These are phyloP conservation scores for Candida tammaniensis DNA, from an alignment of 805 yeast genomes.

Conservation along the genomic window DNA sequence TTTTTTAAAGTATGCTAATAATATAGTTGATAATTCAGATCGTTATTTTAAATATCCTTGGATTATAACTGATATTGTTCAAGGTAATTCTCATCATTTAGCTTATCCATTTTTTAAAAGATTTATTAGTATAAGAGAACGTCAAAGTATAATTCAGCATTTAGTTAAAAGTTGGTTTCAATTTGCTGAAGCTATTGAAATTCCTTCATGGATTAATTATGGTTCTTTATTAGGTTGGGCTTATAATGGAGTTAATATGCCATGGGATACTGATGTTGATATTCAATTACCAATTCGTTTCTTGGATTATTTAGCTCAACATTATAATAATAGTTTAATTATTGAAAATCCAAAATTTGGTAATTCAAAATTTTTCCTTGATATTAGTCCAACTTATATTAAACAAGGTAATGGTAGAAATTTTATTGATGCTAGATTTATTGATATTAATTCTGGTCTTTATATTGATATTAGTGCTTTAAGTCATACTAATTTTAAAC, in stretches of 20 bases:
- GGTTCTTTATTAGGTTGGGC: constrained; percentile 31
- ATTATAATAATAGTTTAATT: constrained; percentile 22
- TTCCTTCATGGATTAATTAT: constrained; percentile 27
- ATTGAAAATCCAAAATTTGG: constrained; percentile 32
- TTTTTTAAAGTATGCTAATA: constrained; percentile 27
- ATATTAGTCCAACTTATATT: constrained; percentile 24
- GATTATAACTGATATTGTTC: constrained; percentile 33
- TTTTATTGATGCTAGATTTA: constrained; percentile 36
- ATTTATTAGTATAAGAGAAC: constrained; percentile 31
- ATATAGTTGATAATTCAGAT: constrained; percentile 22
- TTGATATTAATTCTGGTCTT: constrained; percentile 37
- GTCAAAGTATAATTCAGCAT: constrained; percentile 36
- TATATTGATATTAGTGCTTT: constrained; percentile 46
- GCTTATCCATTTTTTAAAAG: constrained; percentile 38
- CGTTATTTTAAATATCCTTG: constrained; percentile 39
- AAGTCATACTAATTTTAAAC: constrained; percentile 21
- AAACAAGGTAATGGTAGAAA: constrained; percentile 43
- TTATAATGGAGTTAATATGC: constrained; percentile 29
- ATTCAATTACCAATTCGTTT: constrained; percentile 26
- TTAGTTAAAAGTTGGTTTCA: constrained; percentile 37
- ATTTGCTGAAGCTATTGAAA: constrained; percentile 29
- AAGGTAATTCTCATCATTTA: constrained; percentile 32
- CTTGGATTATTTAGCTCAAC: constrained; percentile 22
- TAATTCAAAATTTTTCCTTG: constrained; percentile 23
- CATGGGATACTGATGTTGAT: constrained; percentile 32